Conservation (phyloP, 2,329 filamentous ascomycete species). For the Monilinia aucupariae region DNA sequence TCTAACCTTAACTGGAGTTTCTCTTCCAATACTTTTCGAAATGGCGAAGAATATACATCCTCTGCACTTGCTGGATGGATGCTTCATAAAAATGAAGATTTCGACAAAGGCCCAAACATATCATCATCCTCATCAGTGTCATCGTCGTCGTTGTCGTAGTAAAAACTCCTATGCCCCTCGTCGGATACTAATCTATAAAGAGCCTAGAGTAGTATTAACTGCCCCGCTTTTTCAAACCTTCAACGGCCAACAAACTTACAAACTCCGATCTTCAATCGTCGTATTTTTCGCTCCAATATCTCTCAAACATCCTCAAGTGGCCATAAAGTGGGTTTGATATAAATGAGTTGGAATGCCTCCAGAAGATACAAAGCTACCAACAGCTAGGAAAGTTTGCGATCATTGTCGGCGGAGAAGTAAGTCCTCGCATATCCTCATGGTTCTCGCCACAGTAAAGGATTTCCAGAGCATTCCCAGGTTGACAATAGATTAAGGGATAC, state of each 20-base stretch:
- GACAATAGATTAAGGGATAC: slow-evolving; percentile 37
- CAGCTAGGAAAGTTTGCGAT: slow-evolving; percentile 41
- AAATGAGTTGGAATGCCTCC: slow-evolving; percentile 29
- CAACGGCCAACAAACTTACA: not conserved
- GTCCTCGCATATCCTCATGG: slow-evolving; percentile 21
- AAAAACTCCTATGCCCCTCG: not conserved
- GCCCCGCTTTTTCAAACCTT: not conserved
- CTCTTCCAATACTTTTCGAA: not conserved
- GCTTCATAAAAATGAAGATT: not conserved
- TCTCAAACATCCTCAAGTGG: slow-evolving; percentile 16
- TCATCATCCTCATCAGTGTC: too few species aligned
- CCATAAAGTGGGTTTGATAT: not conserved
- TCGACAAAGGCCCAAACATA: not conserved
- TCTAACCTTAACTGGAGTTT: not conserved
- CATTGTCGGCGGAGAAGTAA: slow-evolving; percentile 42
- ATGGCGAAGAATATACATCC: not conserved
- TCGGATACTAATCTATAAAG: not conserved
- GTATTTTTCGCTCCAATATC: slow-evolving; percentile 29
- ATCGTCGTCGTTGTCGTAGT: not conserved
- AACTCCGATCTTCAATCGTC: slow-evolving; percentile 13
- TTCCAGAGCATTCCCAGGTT: not conserved
- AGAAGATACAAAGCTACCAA: slow-evolving; percentile 23
- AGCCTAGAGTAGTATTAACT: not conserved
- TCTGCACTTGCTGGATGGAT: not conserved
- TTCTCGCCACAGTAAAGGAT: not conserved